phyloP scores from a whole-genome alignment of 2,329 filamentous ascomycete genomes.

The Monosporascus ibericus region DNA sequence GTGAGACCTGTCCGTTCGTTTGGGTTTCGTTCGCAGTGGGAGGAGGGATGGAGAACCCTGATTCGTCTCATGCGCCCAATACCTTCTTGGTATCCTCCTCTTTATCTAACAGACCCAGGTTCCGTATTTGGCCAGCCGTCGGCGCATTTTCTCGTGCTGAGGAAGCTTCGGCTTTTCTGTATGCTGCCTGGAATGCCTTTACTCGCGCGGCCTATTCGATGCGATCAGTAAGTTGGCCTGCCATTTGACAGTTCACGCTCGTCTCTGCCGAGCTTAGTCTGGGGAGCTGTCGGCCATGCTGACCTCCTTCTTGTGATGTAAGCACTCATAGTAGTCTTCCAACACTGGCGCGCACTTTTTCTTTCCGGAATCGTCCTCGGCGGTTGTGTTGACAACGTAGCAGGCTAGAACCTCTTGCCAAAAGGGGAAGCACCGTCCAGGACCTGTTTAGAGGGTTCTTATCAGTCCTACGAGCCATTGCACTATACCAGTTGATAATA shows the following conservation, averaged over 20 bases:
- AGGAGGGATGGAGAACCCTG: neutral
- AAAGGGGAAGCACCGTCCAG: slow-evolving; percentile 90
- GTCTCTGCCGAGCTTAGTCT: neutral
- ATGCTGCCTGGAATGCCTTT: slow-evolving; percentile 73
- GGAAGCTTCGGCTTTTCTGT: slow-evolving; percentile 71
- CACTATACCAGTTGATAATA: slow-evolving; percentile 13
- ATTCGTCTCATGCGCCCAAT: slow-evolving; percentile 27
- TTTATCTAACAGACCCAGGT: slow-evolving; percentile 75
- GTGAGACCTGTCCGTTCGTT: slow-evolving; percentile 1
- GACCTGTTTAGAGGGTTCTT: slow-evolving; percentile 35
- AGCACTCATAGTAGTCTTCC: slow-evolving; percentile 98
- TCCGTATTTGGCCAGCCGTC: slow-evolving; percentile 79
- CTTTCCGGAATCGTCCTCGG: slow-evolving; percentile 74
- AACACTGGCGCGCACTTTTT: slow-evolving; percentile 79
- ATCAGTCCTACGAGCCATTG: slow-evolving; percentile 11
- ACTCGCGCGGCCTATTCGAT: slow-evolving; percentile 65
- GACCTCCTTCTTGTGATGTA: slow-evolving; percentile 99
- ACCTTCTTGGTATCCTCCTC: slow-evolving; percentile 71
- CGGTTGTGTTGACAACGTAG: slow-evolving; percentile 88
- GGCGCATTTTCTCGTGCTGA: slow-evolving; percentile 75
- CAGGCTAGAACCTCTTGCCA: slow-evolving; percentile 99
- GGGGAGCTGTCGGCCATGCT: slow-evolving; percentile 7
- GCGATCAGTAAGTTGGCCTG: slow-evolving; percentile 5
- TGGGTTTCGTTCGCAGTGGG: neutral
- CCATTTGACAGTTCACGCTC: neutral